phyloP scores from a whole-genome alignment of 129 eudicot species.

The Saposhnikovia divaricata region DNA sequence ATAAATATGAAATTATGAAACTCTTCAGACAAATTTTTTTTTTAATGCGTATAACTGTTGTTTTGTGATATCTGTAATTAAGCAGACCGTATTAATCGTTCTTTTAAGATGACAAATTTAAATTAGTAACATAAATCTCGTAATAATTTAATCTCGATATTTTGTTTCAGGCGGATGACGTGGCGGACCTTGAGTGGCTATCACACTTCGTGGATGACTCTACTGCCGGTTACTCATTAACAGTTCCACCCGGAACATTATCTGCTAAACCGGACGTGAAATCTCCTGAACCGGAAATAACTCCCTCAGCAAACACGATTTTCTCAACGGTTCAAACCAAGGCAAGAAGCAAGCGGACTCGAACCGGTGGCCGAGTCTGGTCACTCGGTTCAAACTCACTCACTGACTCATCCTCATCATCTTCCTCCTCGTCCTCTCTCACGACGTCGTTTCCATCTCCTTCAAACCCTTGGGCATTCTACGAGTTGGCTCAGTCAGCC shows the following conservation, averaged over 20 bases:
- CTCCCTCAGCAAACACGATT: conserved; percentile 14
- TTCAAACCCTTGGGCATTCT: conserved; percentile 26
- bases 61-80: too few relatives aligned
- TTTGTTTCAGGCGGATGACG: conserved; percentile 42
- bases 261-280: conserved; percentile 17
- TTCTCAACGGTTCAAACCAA: conserved; percentile 48
- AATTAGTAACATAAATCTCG: too few relatives aligned
- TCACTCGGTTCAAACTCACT: conserved; percentile 38
- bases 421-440: conserved; percentile 38
- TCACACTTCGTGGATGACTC: conserved; percentile 74
- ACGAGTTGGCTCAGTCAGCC: conserved; percentile 26
- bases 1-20: neutral
- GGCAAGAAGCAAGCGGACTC: conserved; percentile 55
- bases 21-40: too few relatives aligned
- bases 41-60: too few relatives aligned
- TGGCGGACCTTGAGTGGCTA: conserved; percentile 69
- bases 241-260: conserved; percentile 29
- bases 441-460: conserved; percentile 26
- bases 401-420: conserved; percentile 40
- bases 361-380: conserved; percentile 57
- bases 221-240: conserved; percentile 36
- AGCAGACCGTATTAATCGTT: too few relatives aligned
- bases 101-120: too few relatives aligned
- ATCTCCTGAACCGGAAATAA: conserved; percentile 17
- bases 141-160: neutral